Percentiles rank a stretch among this genome's conserved stretches.
Conservation (phyloP, 1,284 basidiomycete species). For the Naganishia albida region DNA sequence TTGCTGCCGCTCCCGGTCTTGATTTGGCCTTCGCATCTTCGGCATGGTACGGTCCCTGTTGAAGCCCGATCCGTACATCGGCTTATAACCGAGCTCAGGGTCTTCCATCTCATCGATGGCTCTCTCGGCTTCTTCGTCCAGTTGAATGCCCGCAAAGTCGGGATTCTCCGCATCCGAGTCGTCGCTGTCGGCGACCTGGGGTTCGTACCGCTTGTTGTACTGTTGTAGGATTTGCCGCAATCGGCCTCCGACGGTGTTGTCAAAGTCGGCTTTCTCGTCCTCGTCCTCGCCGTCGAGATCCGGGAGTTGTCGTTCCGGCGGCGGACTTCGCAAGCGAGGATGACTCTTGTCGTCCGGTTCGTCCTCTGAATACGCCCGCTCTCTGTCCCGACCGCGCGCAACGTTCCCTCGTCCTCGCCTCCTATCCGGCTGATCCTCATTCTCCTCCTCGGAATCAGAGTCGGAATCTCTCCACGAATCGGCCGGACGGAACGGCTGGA, state of each 20-base stretch:
- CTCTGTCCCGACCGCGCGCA: neutral
- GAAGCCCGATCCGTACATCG: conserved; percentile 11
- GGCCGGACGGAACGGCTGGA: neutral
- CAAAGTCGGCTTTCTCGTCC: conserved; percentile 5
- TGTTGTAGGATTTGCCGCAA: neutral
- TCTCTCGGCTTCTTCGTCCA: conserved; percentile 6
- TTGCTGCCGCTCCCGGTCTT: neutral
- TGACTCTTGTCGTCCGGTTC: neutral
- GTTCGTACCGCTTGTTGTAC: conserved; percentile 16
- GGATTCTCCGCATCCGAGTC: conserved; percentile 18
- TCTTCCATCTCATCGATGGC: conserved; percentile 3
- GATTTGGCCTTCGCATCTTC: conserved; percentile 7
- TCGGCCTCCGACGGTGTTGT: neutral
- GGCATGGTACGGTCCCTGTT: conserved; percentile 18
- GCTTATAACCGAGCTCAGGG: conserved; percentile 3
- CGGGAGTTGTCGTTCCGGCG: neutral
- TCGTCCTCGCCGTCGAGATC: too few species aligned
- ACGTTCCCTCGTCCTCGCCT: neutral
- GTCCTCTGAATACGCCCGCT: neutral
- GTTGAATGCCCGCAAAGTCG: conserved; percentile 10
- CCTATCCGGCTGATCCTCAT: neutral
- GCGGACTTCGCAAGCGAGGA: conserved; percentile 2
- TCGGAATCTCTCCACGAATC: conserved; percentile 14
- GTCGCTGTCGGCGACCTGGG: neutral
- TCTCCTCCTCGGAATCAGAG: conserved; percentile 4